phyloP scores from a whole-genome alignment of 257 asterid species.

The Ballota nigra region DNA sequence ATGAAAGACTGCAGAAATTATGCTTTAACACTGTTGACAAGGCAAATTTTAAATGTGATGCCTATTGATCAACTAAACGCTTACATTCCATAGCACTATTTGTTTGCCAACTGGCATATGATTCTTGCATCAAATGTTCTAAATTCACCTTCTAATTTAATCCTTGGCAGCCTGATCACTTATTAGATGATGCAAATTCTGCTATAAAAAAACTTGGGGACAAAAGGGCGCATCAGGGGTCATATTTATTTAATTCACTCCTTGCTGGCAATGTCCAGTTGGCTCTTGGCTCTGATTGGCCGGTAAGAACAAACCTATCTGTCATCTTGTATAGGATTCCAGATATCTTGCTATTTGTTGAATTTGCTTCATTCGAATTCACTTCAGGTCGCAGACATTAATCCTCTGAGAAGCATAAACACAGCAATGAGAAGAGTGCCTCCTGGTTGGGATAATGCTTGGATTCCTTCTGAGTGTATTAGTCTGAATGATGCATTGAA shows the following conservation, averaged over 20 bases:
- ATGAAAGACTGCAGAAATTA: not conserved
- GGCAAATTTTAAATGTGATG: not conserved
- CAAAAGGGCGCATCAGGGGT: conserved; percentile 68
- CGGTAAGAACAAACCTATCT: conserved; percentile 45
- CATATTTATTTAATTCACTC: conserved; percentile 72
- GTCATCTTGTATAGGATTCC: conserved; percentile 1
- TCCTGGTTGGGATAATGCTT: conserved; percentile 65
- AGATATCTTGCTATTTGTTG: not conserved
- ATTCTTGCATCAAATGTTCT: conserved; percentile 1
- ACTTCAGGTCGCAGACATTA: conserved; percentile 75
- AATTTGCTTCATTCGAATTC: not conserved
- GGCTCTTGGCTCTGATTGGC: conserved; percentile 99
- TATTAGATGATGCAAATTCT: conserved; percentile 83
- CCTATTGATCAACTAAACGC: not conserved
- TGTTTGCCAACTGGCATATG: conserved; percentile 13
- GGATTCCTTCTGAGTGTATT: conserved; percentile 75
- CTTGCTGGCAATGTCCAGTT: conserved; percentile 56
- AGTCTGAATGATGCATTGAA: conserved; percentile 60
- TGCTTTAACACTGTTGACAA: not conserved
- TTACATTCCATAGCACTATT: not conserved
- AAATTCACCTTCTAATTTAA: conserved; percentile 15
- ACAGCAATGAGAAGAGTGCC: conserved; percentile 80
- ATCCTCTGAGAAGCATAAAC: conserved; percentile 74
- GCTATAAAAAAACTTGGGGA: conserved; percentile 75
- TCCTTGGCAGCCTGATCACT: conserved; percentile 80